A percentile compares a stretch with the other conserved stretches of the same genome.
Evolutionary conservation across 495 filamentous ascomycete species (phyloP).

Genomic region (Hypomontagnella monticulosa): DNA sequence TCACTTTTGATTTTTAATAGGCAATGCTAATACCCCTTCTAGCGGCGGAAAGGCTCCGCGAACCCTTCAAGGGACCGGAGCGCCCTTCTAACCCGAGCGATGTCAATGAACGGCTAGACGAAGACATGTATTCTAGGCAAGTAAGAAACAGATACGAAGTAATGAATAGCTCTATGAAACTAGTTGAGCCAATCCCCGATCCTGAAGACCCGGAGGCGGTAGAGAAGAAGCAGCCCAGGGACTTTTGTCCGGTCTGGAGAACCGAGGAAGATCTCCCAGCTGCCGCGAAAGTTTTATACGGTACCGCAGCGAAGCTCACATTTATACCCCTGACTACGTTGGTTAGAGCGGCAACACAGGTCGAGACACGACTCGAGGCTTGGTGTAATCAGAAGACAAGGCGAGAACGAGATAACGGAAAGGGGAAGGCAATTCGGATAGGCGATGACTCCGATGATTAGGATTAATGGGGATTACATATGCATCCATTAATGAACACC

Average conservation of each 20-base stretch:
- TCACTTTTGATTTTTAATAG: background rate
- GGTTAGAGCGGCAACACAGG: conserved; percentile 56
- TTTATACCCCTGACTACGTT: conserved; percentile 48
- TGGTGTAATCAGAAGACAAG: conserved; percentile 57
- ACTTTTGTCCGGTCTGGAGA: conserved; percentile 66
- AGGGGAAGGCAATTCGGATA: conserved; percentile 43
- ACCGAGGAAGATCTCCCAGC: conserved; percentile 65
- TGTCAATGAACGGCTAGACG: background rate
- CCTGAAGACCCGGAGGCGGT: conserved; percentile 40
- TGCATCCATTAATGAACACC: no score
- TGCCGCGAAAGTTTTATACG: conserved; percentile 63
- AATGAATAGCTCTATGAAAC: conserved; percentile 17
- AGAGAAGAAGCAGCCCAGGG: conserved; percentile 59
- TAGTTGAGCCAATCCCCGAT: conserved; percentile 37
- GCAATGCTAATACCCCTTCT: conserved; percentile 4
- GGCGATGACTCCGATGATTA: conserved; percentile 28
- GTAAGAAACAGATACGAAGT: conserved; percentile 22
- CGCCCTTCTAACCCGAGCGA: conserved; percentile 10
- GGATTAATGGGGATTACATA: background rate
- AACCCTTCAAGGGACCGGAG: conserved; percentile 24
- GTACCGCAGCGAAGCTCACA: conserved; percentile 59
- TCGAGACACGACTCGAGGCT: conserved; percentile 63
- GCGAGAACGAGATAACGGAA: conserved; percentile 45
- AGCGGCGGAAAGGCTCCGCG: conserved; percentile 30
- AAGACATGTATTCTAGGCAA: background rate